These are phyloP conservation scores for Clarireedia monteithiana DNA, from an alignment of 2,329 filamentous ascomycete genomes.

Conservation along the genomic window DNA sequence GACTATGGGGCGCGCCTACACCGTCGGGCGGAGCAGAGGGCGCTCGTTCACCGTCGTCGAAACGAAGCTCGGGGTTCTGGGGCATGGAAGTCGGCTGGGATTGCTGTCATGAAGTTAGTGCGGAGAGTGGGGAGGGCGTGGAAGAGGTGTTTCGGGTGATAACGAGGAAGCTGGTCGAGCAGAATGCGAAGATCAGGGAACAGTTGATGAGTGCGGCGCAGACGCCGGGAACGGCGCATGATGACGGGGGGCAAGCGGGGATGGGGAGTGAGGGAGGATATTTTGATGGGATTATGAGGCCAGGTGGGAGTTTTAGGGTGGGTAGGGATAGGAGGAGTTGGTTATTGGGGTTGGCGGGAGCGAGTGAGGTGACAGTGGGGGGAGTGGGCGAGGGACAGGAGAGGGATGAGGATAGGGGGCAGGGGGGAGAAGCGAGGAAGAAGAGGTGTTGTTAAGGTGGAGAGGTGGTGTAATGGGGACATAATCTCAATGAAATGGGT, in stretches of 20 bases:
- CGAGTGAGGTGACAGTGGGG: not conserved
- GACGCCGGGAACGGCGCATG: constrained; percentile 36
- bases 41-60: constrained; percentile 52
- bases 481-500: too few relatives aligned
- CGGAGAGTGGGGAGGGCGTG: constrained; percentile 88
- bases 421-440: not conserved
- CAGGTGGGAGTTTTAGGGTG: constrained; percentile 50
- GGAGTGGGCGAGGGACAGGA: not conserved
- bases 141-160: constrained; percentile 93
- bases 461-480: too few relatives aligned
- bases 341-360: constrained; percentile 33
- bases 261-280: constrained; percentile 26
- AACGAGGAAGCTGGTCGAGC: constrained; percentile 75
- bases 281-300: constrained; percentile 38
- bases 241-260: constrained; percentile 25
- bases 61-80: constrained; percentile 73
- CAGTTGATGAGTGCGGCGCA: constrained; percentile 38
- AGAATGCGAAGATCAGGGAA: constrained; percentile 49
- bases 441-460: constrained; percentile 1
- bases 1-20: constrained; percentile 12
- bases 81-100: constrained; percentile 92
- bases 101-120: constrained; percentile 93
- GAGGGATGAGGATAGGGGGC: not conserved
- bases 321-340: constrained; percentile 60
- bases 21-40: constrained; percentile 37